These are phyloP conservation scores for Inga leiocalycina DNA, from an alignment of 306 rosid species.

Conservation along the genomic window DNA sequence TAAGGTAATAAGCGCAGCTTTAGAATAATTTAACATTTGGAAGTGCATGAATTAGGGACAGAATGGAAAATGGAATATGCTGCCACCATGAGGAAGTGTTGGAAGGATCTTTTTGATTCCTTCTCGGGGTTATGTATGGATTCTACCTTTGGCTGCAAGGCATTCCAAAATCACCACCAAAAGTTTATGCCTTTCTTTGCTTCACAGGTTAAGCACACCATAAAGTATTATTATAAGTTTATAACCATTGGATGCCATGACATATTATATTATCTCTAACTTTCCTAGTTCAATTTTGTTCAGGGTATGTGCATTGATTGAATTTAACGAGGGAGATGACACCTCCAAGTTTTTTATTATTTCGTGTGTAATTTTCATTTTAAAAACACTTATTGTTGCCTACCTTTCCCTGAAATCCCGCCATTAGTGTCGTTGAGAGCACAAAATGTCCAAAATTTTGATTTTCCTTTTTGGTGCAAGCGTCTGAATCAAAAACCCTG, in stretches of 20 bases:
- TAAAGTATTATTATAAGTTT: background rate
- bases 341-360: background rate
- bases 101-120: background rate
- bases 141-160: conserved; percentile 24
- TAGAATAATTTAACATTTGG: conserved; percentile 1
- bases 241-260: background rate
- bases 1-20: background rate
- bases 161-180: conserved; percentile 16
- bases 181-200: conserved; percentile 25
- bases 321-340: background rate
- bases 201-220: background rate
- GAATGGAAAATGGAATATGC: conserved; percentile 10
- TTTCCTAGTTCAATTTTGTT: background rate
- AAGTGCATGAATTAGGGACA: conserved; percentile 10
- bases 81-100: background rate
- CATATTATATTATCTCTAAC: background rate
- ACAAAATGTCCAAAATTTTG: background rate
- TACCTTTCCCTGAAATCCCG: conserved; percentile 4
- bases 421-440: background rate
- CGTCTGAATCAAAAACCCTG: background rate
- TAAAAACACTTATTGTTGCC: background rate
- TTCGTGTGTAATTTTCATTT: background rate
- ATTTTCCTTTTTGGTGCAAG: background rate
- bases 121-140: background rate
- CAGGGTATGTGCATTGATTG: background rate